These are phyloP conservation scores for Coemansia sp. DNA, from an alignment of 192 early-diverging fungal species.

Conservation along the genomic window DNA sequence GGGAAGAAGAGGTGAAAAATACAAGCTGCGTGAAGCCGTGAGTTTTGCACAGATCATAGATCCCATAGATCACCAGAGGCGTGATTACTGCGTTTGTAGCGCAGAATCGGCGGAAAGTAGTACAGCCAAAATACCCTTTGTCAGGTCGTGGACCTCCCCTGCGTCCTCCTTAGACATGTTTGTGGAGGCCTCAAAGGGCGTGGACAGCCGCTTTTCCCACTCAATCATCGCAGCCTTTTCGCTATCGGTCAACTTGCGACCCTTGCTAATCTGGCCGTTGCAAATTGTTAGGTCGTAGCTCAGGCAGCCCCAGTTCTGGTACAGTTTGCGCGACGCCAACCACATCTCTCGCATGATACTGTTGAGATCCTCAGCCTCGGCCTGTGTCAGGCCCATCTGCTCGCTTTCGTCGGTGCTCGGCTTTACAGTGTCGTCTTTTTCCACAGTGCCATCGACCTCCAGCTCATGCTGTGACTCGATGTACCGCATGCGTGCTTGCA, in stretches of 20 bases:
- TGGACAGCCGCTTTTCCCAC: constrained; percentile 31
- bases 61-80: background rate
- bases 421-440: background rate
- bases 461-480: constrained; percentile 19
- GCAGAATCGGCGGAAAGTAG: constrained; percentile 20
- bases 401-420: background rate
- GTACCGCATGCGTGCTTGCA: constrained; percentile 43
- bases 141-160: constrained; percentile 22
- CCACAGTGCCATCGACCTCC: background rate
- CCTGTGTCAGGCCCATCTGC: constrained; percentile 12
- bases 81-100: background rate
- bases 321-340: constrained; percentile 42
- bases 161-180: constrained; percentile 24
- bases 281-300: constrained; percentile 49
- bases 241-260: constrained; percentile 16
- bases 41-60: background rate
- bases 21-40: too few species aligned
- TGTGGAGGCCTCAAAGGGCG: constrained; percentile 17
- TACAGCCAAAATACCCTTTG: constrained; percentile 17
- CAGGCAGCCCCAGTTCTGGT: constrained; percentile 37
- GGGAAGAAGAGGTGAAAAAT: constrained; percentile 1
- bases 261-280: constrained; percentile 12
- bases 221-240: constrained; percentile 23
- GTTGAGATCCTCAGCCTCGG: constrained; percentile 45
- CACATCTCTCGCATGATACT: constrained; percentile 29